These are phyloP conservation scores for Saccharomycopsis synnaedendra DNA, from an alignment of 805 yeast genomes.

Conservation along the genomic window DNA sequence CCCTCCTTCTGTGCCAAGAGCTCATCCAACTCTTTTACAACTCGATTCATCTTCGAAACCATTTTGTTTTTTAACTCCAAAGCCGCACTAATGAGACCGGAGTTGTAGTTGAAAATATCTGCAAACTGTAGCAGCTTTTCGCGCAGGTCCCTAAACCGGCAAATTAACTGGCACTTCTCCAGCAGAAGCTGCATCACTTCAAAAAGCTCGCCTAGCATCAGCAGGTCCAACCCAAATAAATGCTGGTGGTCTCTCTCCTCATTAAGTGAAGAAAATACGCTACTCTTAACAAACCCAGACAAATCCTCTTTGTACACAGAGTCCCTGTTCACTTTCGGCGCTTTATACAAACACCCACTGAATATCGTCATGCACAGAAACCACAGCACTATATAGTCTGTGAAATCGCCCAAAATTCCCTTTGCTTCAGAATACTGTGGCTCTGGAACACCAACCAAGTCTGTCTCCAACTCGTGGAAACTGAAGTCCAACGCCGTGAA, in stretches of 20 bases:
- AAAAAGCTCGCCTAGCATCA: constrained; percentile 4
- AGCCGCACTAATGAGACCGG: constrained; percentile 5
- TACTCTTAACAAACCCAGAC: background rate
- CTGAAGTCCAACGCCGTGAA: background rate
- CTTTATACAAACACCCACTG: constrained; percentile 4
- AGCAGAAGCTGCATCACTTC: constrained; percentile 5
- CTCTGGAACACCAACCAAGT: background rate
- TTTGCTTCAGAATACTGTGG: background rate
- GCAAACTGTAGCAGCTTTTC: background rate
- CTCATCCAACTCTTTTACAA: background rate
- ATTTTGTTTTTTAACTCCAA: background rate
- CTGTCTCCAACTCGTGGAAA: background rate
- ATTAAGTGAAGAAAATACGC: no score
- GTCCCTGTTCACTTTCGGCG: constrained; percentile 6
- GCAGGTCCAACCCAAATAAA: constrained; percentile 6
- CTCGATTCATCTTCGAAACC: background rate
- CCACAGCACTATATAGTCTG: constrained; percentile 3
- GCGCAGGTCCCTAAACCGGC: background rate
- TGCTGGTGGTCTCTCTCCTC: background rate
- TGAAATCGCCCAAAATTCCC: background rate
- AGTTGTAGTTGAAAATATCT: constrained; percentile 5
- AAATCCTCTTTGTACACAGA: background rate
- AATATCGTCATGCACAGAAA: constrained; percentile 1
- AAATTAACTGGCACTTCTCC: constrained; percentile 6
- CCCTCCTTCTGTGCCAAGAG: background rate